Evolutionary conservation across 1,284 basidiomycete species (phyloP).

Genomic region (Ustilago nuda): DNA sequence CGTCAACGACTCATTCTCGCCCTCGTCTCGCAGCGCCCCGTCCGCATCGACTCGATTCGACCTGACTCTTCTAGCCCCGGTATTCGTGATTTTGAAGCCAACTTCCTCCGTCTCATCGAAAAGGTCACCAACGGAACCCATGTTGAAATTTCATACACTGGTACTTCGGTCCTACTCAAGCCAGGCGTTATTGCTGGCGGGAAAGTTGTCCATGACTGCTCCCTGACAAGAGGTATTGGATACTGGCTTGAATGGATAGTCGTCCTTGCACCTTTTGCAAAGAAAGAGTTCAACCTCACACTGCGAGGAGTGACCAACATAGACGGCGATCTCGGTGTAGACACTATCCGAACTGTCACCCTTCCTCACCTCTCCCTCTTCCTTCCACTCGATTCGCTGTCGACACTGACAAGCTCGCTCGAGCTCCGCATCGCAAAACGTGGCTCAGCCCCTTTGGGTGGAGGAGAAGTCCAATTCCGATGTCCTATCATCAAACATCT

Average conservation of each 20-base stretch:
- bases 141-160: conserved; percentile 94
- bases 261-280: conserved; percentile 91
- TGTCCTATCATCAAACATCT: conserved; percentile 90
- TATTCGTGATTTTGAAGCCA: conserved; percentile 92
- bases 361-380: conserved; percentile 91
- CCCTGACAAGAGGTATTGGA: conserved; percentile 85
- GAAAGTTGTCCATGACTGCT: conserved; percentile 84
- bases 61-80: conserved; percentile 93
- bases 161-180: conserved; percentile 76
- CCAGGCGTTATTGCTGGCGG: conserved; percentile 93
- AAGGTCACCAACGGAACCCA: conserved; percentile 93
- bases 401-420: conserved; percentile 55
- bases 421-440: conserved; percentile 85
- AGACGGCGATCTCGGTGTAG: conserved; percentile 73
- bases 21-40: conserved; percentile 85
- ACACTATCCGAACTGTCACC: conserved; percentile 90
- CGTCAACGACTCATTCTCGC: conserved; percentile 87
- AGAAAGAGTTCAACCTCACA: conserved; percentile 84
- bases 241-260: conserved; percentile 93
- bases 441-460: conserved; percentile 89
- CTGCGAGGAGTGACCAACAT: conserved; percentile 89
- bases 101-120: conserved; percentile 87
- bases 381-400: conserved; percentile 51
- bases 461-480: conserved; percentile 91
- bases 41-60: conserved; percentile 89